These are phyloP conservation scores for Dioszegia hungarica DNA, from an alignment of 768 basidiomycete genomes.

Conservation along the genomic window DNA sequence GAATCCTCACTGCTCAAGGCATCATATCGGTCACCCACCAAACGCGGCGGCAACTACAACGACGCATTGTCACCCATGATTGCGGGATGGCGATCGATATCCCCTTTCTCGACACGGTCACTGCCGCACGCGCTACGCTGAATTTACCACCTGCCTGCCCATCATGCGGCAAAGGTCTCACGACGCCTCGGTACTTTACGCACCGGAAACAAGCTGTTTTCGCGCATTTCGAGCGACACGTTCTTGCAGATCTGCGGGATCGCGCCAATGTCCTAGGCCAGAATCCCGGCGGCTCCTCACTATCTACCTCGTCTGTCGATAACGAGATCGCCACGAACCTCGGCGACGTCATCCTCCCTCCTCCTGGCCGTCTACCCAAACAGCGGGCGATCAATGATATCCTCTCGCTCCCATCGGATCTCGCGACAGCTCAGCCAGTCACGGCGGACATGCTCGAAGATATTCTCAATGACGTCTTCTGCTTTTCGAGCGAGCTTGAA, in stretches of 20 bases:
- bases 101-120: not conserved
- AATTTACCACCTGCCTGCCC: conserved; percentile 47
- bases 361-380: not conserved
- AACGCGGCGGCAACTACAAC: conserved; percentile 48
- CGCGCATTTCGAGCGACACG: not conserved
- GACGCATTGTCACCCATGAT: conserved; percentile 46
- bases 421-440: not conserved
- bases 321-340: not conserved
- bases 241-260: not conserved
- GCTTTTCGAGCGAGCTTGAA: not conserved
- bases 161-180: not conserved
- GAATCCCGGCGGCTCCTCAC: conserved; percentile 53
- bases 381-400: not conserved
- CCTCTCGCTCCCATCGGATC: not conserved
- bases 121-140: conserved; percentile 60
- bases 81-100: conserved; percentile 57
- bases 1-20: conserved; percentile 58
- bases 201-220: conserved; percentile 56
- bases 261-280: conserved; percentile 64
- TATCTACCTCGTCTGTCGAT: not conserved
- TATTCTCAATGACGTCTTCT: not conserved
- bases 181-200: not conserved
- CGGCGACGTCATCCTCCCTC: not conserved
- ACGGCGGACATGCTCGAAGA: not conserved
- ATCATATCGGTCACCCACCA: conserved; percentile 51